A percentile compares a stretch with the other conserved stretches of the same genome.
phyloP scores from a whole-genome alignment of 495 filamentous ascomycete genomes.

The Lindgomyces ingoldianus region DNA sequence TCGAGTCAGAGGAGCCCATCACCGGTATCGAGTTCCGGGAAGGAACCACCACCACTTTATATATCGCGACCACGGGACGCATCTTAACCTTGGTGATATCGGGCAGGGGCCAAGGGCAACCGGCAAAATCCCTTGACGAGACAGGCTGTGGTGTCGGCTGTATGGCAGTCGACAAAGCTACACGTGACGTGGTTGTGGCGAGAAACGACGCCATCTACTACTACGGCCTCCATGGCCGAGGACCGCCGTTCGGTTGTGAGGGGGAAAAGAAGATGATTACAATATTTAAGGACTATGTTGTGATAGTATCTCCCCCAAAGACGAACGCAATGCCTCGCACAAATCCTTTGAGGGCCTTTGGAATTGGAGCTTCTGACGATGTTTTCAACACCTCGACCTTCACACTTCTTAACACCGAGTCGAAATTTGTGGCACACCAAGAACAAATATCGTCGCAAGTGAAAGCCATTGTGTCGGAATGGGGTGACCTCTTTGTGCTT shows the following conservation, averaged over 20 bases:
- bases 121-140: constrained; percentile 83
- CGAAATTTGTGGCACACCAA: constrained; percentile 88
- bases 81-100: constrained; percentile 83
- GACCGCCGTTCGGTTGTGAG: constrained; percentile 86
- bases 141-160: constrained; percentile 86
- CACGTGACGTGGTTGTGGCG: constrained; percentile 82
- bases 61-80: constrained; percentile 87
- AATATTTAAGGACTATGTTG: constrained; percentile 83
- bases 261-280: constrained; percentile 80
- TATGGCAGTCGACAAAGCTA: constrained; percentile 80
- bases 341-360: constrained; percentile 63
- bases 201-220: constrained; percentile 94
- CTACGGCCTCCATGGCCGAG: constrained; percentile 82
- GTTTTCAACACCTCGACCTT: constrained; percentile 82
- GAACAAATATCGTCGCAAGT: constrained; percentile 79
- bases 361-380: constrained; percentile 61
- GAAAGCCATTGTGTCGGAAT: constrained; percentile 77
- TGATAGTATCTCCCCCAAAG: constrained; percentile 79
- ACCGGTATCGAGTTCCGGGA: constrained; percentile 82
- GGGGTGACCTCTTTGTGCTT: constrained; percentile 87
- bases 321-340: constrained; percentile 55
- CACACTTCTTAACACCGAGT: constrained; percentile 82
- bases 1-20: constrained; percentile 94
- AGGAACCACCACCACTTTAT: constrained; percentile 71
- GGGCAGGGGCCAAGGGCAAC: constrained; percentile 84